Evolutionary conservation across 352 stramenopile species (phyloP).

Genomic region (Phytophthora niederhauseri): DNA sequence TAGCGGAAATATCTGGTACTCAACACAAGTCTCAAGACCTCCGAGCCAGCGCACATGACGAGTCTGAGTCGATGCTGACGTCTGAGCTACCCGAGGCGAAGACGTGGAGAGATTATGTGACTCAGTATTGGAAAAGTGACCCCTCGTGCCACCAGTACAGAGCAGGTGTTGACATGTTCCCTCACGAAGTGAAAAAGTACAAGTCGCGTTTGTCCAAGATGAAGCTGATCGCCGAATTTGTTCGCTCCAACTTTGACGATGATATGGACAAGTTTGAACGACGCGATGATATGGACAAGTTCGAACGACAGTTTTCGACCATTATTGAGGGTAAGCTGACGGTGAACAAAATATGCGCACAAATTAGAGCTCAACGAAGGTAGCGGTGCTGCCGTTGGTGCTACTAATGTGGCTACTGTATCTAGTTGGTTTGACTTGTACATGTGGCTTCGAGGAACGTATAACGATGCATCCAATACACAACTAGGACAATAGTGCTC

Average conservation of each 20-base stretch:
- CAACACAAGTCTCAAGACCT: too few species aligned
- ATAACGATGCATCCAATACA: too few species aligned
- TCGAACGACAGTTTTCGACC: background rate
- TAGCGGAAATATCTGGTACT: too few species aligned
- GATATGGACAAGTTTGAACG: background rate
- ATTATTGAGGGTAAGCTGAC: background rate
- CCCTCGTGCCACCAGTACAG: conserved; percentile 3
- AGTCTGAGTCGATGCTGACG: too few species aligned
- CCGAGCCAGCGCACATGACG: too few species aligned
- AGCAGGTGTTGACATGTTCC: conserved; percentile 1
- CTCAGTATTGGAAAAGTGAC: conserved; percentile 3
- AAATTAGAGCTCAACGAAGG: too few species aligned
- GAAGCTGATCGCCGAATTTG: conserved; percentile 7
- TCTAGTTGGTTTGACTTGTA: too few species aligned
- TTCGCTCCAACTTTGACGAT: background rate
- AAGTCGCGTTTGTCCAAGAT: conserved; percentile 1
- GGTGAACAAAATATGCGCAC: background rate
- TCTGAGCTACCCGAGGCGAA: conserved; percentile 2
- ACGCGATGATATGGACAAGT: background rate
- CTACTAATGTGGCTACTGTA: too few species aligned
- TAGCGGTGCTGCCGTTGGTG: too few species aligned
- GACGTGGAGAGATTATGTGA: background rate
- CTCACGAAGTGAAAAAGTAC: background rate
- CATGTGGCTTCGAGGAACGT: too few species aligned
- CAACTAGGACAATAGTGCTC: too few species aligned